Percentiles rank a stretch among this genome's conserved stretches.
phyloP scores from a whole-genome alignment of 805 yeast genomes.

The Kodamaea laetipori region DNA sequence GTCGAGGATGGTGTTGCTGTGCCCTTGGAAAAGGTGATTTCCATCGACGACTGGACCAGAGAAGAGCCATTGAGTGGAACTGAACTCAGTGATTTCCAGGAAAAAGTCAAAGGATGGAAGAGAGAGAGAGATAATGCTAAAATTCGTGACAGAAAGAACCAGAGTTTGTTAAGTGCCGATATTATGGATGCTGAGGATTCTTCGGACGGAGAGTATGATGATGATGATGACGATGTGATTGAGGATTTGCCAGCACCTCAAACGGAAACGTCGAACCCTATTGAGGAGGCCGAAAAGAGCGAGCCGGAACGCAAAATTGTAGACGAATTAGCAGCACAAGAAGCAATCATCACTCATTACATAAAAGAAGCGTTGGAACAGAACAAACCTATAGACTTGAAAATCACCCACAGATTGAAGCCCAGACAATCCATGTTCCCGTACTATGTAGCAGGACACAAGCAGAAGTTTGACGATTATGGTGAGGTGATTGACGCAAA shows the following conservation, averaged over 20 bases:
- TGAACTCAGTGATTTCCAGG: slow-evolving; percentile 53
- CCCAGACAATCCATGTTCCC: slow-evolving; percentile 76
- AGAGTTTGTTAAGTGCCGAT: slow-evolving; percentile 41
- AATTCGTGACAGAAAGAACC: slow-evolving; percentile 43
- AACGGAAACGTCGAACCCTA: slow-evolving; percentile 13
- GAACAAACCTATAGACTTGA: slow-evolving; percentile 56
- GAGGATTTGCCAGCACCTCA: slow-evolving; percentile 17
- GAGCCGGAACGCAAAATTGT: slow-evolving; percentile 13
- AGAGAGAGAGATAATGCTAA: slow-evolving; percentile 43
- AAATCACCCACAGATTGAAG: slow-evolving; percentile 45
- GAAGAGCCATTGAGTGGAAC: slow-evolving; percentile 54
- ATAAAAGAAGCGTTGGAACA: slow-evolving; percentile 41
- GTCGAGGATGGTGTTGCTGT: slow-evolving; percentile 66
- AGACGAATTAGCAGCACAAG: slow-evolving; percentile 42
- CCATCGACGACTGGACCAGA: slow-evolving; percentile 41
- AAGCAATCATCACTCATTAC: slow-evolving; percentile 41
- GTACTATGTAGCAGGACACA: slow-evolving; percentile 48
- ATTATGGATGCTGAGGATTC: slow-evolving; percentile 35
- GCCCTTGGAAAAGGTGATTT: slow-evolving; percentile 47
- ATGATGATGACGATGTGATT: slow-evolving; percentile 26
- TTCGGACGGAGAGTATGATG: slow-evolving; percentile 37
- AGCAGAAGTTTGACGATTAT: slow-evolving; percentile 77
- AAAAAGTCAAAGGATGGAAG: slow-evolving; percentile 48
- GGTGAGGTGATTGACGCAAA: slow-evolving; percentile 74
- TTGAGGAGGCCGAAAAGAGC: slow-evolving; percentile 10